Evolutionary conservation across 2,329 filamentous ascomycete species (phyloP).

Genomic region (Ophiostoma sp.): DNA sequence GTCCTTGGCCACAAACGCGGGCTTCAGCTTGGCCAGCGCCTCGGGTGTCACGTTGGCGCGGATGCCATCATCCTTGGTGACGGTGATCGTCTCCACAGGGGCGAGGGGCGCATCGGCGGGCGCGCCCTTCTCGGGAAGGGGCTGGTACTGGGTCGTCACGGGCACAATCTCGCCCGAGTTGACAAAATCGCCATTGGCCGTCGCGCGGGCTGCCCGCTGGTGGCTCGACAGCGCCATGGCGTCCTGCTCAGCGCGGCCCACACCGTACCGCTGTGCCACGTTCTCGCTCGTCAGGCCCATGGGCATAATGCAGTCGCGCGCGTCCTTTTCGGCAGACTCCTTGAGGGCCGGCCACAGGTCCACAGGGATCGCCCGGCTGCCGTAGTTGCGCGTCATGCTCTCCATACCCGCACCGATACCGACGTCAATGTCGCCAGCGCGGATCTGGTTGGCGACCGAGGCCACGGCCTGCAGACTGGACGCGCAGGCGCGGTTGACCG

Average conservation of each 20-base stretch:
- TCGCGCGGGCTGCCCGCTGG: conserved; percentile 68
- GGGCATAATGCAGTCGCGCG: conserved; percentile 84
- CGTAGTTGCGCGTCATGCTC: conserved; percentile 94
- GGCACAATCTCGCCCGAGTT: conserved; percentile 81
- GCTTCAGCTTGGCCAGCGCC: conserved; percentile 76
- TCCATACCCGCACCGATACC: conserved; percentile 91
- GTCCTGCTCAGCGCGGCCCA: conserved; percentile 77
- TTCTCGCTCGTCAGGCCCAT: conserved; percentile 94
- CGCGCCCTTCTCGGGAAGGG: conserved; percentile 61
- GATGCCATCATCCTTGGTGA: conserved; percentile 81
- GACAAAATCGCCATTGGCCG: conserved; percentile 66
- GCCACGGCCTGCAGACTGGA: conserved; percentile 77
- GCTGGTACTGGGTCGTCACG: conserved; percentile 69
- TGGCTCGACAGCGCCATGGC: conserved; percentile 77
- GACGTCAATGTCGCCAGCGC: conserved; percentile 67
- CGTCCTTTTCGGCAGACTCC: conserved; percentile 65
- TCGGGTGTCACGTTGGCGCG: conserved; percentile 66
- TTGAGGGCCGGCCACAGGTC: conserved; percentile 74
- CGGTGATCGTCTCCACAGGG: conserved; percentile 59
- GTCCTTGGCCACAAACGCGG: conserved; percentile 69
- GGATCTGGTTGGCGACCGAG: conserved; percentile 70
- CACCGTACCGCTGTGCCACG: conserved; percentile 73
- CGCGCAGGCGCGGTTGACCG: conserved; percentile 84
- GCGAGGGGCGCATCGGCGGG: conserved; percentile 47
- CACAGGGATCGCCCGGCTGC: conserved; percentile 76